A percentile compares a stretch with the other conserved stretches of the same genome.
Conservation (phyloP, 352 stramenopile species). For the Phytopythium boreale region DNA sequence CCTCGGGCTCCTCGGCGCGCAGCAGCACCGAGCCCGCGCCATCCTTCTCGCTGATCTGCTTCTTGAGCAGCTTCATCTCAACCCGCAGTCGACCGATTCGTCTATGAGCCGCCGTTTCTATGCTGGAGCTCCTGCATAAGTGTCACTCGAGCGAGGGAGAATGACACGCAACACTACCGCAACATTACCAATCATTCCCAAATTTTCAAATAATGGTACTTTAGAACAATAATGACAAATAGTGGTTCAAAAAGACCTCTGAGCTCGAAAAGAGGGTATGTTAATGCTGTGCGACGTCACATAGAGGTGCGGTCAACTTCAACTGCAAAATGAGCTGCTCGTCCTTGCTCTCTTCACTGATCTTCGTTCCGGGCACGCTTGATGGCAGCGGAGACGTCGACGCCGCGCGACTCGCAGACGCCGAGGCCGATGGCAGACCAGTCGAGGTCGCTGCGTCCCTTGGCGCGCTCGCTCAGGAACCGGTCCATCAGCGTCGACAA, state of each 20-base stretch:
- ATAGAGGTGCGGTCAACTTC: too few relatives aligned
- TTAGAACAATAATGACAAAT: too few relatives aligned
- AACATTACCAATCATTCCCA: background rate
- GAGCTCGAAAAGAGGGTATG: too few relatives aligned
- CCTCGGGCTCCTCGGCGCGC: slow-evolving; percentile 94
- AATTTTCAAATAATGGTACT: background rate
- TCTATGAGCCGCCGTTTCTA: background rate
- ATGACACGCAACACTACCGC: background rate
- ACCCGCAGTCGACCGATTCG: background rate
- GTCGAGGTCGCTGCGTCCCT: slow-evolving; percentile 61
- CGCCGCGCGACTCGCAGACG: slow-evolving; percentile 51
- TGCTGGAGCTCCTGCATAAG: background rate
- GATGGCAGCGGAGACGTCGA: slow-evolving; percentile 47
- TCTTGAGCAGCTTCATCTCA: slow-evolving; percentile 92
- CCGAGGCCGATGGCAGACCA: slow-evolving; percentile 73
- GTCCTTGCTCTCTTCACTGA: background rate
- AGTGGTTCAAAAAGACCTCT: too few relatives aligned
- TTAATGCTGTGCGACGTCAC: too few relatives aligned
- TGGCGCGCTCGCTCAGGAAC: slow-evolving; percentile 57
- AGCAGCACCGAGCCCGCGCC: slow-evolving; percentile 90
- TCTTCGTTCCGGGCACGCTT: slow-evolving; percentile 20
- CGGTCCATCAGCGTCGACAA: slow-evolving; percentile 68
- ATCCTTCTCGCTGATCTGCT: slow-evolving; percentile 94
- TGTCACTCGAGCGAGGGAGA: background rate
- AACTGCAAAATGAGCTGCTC: too few relatives aligned